Evolutionary conservation across 1,284 basidiomycete species (phyloP).

Genomic region (Coniferiporia sulphurascens): DNA sequence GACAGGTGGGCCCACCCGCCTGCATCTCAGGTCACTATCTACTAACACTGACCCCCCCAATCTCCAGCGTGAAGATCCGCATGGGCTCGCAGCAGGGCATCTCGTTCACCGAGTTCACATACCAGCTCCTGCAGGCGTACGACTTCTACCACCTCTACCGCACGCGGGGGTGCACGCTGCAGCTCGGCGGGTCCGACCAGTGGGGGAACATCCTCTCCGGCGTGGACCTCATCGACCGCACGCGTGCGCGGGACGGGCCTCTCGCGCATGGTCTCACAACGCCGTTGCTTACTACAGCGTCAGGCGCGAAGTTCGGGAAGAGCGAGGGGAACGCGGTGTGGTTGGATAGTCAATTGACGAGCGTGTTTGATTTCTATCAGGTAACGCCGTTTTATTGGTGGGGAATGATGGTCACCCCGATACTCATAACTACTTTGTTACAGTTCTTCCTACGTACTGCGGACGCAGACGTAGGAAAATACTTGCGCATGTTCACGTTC

Average conservation of each 20-base stretch:
- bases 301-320: constrained; percentile 97
- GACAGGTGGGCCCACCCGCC: constrained; percentile 65
- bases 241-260: constrained; percentile 24
- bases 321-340: constrained; percentile 95
- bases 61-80: constrained; percentile 75
- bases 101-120: constrained; percentile 96
- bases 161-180: constrained; percentile 71
- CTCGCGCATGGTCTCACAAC: constrained; percentile 74
- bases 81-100: constrained; percentile 77
- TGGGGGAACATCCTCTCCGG: constrained; percentile 98
- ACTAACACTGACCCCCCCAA: constrained; percentile 8
- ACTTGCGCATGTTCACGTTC: constrained; percentile 84
- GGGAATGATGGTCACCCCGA: background rate
- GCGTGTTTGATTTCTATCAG: constrained; percentile 89
- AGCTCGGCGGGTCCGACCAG: constrained; percentile 96
- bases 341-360: constrained; percentile 73
- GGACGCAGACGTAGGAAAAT: constrained; percentile 80
- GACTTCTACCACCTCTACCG: constrained; percentile 85
- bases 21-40: background rate
- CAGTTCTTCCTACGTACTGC: constrained; percentile 87
- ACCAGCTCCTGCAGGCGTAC: constrained; percentile 95
- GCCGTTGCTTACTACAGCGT: constrained; percentile 85
- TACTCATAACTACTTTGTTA: constrained; percentile 2
- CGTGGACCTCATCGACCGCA: constrained; percentile 78
- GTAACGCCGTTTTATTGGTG: constrained; percentile 35